These are phyloP conservation scores for Ceratobasidium sp. DNA, from an alignment of 1,284 basidiomycete genomes.

Conservation along the genomic window DNA sequence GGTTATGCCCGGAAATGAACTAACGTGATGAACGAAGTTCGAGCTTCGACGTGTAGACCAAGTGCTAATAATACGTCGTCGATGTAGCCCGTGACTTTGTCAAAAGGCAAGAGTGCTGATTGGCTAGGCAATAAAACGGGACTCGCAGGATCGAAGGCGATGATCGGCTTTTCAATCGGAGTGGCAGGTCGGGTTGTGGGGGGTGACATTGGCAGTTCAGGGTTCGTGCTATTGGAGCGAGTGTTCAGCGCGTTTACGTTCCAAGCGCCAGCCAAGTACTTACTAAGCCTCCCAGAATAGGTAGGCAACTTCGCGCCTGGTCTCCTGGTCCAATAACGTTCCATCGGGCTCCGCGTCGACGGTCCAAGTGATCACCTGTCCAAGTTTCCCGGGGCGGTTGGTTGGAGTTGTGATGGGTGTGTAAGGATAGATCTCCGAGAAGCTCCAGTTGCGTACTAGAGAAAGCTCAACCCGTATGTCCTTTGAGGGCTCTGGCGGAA, in stretches of 20 bases:
- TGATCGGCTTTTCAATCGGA: background rate
- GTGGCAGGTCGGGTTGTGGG: background rate
- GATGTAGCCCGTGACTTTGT: slow-evolving; percentile 51
- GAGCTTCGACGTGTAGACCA: slow-evolving; percentile 53
- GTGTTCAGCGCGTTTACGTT: too few relatives aligned
- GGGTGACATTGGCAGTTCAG: background rate
- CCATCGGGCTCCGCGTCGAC: slow-evolving; percentile 48
- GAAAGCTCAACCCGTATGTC: slow-evolving; percentile 44
- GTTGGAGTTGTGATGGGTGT: background rate
- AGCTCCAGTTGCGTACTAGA: slow-evolving; percentile 46
- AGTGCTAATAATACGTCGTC: slow-evolving; percentile 50
- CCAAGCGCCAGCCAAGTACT: too few relatives aligned
- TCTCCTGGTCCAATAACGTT: slow-evolving; percentile 46
- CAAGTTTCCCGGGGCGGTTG: too few relatives aligned
- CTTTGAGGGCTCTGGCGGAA: slow-evolving; percentile 10
- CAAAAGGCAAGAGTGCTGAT: slow-evolving; percentile 4
- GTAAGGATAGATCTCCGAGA: slow-evolving; percentile 47
- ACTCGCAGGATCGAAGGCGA: background rate
- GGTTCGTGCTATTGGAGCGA: too few relatives aligned
- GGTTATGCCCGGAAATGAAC: slow-evolving; percentile 45
- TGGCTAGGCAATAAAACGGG: slow-evolving; percentile 1
- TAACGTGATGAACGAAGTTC: slow-evolving; percentile 55
- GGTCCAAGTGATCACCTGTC: slow-evolving; percentile 47
- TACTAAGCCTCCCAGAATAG: slow-evolving; percentile 52
- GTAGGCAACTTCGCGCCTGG: slow-evolving; percentile 47